A percentile compares a stretch with the other conserved stretches of the same genome.
Evolutionary conservation across 768 basidiomycete genomes (phyloP).

Genomic region (Suillus americanus): DNA sequence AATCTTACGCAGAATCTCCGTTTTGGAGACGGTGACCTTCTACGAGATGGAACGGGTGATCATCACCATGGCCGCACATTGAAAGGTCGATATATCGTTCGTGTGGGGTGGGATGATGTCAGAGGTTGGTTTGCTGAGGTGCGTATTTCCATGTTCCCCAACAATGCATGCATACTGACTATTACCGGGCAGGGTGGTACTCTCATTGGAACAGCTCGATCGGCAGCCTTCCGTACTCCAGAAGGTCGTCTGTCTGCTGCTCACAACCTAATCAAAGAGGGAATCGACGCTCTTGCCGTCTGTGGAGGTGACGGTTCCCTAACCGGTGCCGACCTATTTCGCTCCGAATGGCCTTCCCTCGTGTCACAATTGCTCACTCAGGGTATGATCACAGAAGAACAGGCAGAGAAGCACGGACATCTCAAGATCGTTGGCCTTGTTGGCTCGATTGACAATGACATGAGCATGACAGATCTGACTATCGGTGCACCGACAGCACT

Average conservation of each 20-base stretch:
- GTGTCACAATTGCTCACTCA: conserved; percentile 63
- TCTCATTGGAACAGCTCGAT: conserved; percentile 91
- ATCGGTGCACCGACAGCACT: conserved; percentile 96
- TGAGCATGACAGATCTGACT: conserved; percentile 96
- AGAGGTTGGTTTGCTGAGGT: conserved; percentile 92
- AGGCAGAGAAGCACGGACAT: conserved; percentile 71
- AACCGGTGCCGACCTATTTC: conserved; percentile 93
- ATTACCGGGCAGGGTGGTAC: conserved; percentile 73
- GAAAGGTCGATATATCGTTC: conserved; percentile 89
- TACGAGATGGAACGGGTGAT: conserved; percentile 83
- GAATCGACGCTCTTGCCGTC: conserved; percentile 95
- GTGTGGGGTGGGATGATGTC: conserved; percentile 98
- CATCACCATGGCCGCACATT: conserved; percentile 64
- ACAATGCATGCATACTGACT: neutral
- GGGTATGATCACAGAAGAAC: conserved; percentile 77
- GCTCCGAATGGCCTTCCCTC: conserved; percentile 92
- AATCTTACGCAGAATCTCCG: conserved; percentile 70
- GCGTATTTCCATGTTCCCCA: conserved; percentile 19
- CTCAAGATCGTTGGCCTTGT: conserved; percentile 98
- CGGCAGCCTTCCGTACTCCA: conserved; percentile 74
- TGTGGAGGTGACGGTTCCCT: conserved; percentile 97
- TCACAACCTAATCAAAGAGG: conserved; percentile 90
- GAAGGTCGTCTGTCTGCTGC: conserved; percentile 92
- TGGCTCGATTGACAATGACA: conserved; percentile 98
- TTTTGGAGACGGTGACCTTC: conserved; percentile 76